Conservation (phyloP, 2,329 filamentous ascomycete species). For the Drechslerella dactyloides region DNA sequence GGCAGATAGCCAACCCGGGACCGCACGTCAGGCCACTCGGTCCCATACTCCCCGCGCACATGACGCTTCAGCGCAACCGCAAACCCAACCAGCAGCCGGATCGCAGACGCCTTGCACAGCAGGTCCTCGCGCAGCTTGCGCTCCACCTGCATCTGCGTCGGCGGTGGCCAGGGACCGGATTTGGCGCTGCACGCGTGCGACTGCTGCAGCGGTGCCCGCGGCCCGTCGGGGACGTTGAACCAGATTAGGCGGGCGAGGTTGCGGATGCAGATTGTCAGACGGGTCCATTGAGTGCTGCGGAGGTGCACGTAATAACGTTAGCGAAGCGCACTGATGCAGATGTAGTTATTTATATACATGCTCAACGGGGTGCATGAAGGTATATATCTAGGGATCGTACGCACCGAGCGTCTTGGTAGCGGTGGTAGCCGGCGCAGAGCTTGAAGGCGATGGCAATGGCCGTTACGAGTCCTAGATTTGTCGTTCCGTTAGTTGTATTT, state of each 20-base stretch:
- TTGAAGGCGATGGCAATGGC: conserved; percentile 46
- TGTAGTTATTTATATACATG: neutral
- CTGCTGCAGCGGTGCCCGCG: conserved; percentile 3
- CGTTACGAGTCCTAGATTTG: conserved; percentile 31
- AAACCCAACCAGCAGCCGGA: conserved; percentile 47
- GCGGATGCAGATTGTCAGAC: conserved; percentile 23
- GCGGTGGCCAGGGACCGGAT: conserved; percentile 23
- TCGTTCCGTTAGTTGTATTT: conserved; percentile 14
- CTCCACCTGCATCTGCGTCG: conserved; percentile 45
- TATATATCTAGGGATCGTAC: neutral
- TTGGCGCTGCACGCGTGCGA: neutral
- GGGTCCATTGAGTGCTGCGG: conserved; percentile 37
- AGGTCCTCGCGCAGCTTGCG: conserved; percentile 48
- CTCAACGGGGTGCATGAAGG: neutral
- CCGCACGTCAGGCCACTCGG: conserved; percentile 49
- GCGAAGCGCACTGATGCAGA: neutral
- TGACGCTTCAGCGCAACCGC: conserved; percentile 50
- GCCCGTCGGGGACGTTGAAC: conserved; percentile 44
- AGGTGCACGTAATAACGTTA: neutral
- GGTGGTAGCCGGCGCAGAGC: conserved; percentile 40
- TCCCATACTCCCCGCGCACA: conserved; percentile 47
- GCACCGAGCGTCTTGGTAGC: conserved; percentile 45
- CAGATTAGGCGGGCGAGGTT: conserved; percentile 41
- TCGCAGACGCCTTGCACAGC: conserved; percentile 46
- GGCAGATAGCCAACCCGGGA: conserved; percentile 47